Percentiles rank a stretch among this genome's conserved stretches.
Evolutionary conservation across 2,329 filamentous ascomycete genomes (phyloP).

Genomic region (Verticillium tricorpus): DNA sequence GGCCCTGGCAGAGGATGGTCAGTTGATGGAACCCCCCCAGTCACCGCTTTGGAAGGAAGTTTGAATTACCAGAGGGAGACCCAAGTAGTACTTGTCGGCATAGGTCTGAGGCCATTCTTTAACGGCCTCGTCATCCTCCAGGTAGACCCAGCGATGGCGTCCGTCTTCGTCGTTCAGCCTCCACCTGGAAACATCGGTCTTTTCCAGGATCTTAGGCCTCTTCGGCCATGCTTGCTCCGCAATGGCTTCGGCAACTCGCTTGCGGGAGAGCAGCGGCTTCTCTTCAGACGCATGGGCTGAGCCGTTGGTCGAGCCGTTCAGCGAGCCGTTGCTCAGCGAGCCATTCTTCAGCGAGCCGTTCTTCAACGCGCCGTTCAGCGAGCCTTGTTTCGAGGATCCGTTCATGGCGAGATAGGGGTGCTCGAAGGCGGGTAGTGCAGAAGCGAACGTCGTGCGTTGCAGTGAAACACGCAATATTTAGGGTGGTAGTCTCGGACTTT

Average conservation of each 20-base stretch:
- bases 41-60: neutral
- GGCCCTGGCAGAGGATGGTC: constrained; percentile 45
- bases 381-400: neutral
- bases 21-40: neutral
- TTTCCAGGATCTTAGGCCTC: constrained; percentile 43
- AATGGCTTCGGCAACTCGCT: constrained; percentile 36
- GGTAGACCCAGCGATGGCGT: constrained; percentile 90
- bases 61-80: constrained; percentile 64
- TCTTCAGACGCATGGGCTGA: neutral
- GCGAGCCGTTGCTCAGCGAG: neutral
- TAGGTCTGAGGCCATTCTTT: constrained; percentile 78
- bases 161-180: constrained; percentile 77
- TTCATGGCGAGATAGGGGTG: neutral
- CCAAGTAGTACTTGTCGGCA: constrained; percentile 87
- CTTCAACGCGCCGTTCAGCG: neutral
- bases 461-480: neutral
- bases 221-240: constrained; percentile 34
- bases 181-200: constrained; percentile 81
- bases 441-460: neutral
- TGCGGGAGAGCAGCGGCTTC: constrained; percentile 27
- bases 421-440: neutral
- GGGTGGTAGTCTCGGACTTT: neutral
- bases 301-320: neutral
- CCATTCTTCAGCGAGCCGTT: neutral
- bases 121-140: constrained; percentile 66